Conservation (phyloP, 805 yeast species). For the Yarrowia sp. region DNA sequence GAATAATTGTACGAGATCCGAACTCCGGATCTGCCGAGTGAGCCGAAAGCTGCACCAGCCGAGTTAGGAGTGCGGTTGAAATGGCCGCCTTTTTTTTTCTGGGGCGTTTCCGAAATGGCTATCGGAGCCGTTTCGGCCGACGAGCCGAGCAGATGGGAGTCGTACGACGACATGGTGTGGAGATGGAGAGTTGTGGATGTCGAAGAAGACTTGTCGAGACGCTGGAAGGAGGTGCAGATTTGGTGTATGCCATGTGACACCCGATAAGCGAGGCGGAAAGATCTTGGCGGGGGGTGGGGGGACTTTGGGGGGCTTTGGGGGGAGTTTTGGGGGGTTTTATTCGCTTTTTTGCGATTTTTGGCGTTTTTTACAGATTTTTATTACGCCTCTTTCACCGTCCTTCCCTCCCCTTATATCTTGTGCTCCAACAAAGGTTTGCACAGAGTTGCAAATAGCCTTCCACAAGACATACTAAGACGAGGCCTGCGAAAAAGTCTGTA, state of each 20-base stretch:
- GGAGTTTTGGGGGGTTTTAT: no score
- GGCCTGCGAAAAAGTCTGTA: not conserved
- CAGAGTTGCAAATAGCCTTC: not conserved
- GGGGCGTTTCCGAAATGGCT: conserved; percentile 14
- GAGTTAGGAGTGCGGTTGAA: conserved; percentile 14
- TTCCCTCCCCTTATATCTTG: not conserved
- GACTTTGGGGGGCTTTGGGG: no score
- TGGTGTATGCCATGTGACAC: not conserved
- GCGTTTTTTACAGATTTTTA: no score
- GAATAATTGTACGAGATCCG: conserved; percentile 1
- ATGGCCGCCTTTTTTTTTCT: conserved; percentile 18
- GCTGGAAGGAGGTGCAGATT: not conserved
- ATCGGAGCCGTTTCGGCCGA: conserved; percentile 24
- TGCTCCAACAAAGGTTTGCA: not conserved
- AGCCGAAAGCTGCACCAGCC: conserved; percentile 18
- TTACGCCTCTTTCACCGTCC: no score
- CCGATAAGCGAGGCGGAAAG: not conserved
- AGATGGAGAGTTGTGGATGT: not conserved
- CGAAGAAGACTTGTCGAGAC: not conserved
- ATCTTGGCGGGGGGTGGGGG: no score
- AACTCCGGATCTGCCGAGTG: conserved; percentile 20
- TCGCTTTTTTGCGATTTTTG: no score
- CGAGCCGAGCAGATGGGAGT: conserved; percentile 12
- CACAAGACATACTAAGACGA: not conserved
- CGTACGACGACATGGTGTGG: conserved; percentile 18